These are phyloP conservation scores for Sechiopsis laciniata DNA, from an alignment of 306 rosid species.

Conservation along the genomic window DNA sequence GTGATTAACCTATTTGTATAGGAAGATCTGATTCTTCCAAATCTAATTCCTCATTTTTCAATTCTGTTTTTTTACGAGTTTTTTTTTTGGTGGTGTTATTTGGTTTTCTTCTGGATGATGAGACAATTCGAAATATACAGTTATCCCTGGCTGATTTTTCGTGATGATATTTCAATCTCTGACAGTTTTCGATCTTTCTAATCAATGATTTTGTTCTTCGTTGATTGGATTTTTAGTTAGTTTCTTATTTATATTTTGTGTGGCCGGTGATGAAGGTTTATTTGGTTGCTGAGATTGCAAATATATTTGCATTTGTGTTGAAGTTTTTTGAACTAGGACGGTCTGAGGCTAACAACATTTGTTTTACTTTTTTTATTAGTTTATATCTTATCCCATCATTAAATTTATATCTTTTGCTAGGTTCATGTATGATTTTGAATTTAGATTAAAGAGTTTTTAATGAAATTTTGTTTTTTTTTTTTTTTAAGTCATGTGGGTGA, in stretches of 20 bases:
- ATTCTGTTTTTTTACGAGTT: neutral
- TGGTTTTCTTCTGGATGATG: neutral
- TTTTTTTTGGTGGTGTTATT: neutral
- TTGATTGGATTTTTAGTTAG: neutral
- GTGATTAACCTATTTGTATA: constrained; percentile 38
- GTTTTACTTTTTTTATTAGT: neutral
- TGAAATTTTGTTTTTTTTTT: neutral
- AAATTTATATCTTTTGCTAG: neutral
- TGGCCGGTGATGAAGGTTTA: constrained; percentile 51
- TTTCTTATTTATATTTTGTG: neutral
- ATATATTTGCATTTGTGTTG: constrained; percentile 42
- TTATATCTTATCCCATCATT: too few species aligned
- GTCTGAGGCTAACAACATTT: constrained; percentile 60
- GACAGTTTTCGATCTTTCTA: neutral
- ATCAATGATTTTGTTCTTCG: neutral
- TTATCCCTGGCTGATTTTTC: constrained; percentile 18
- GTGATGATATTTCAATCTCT: constrained; percentile 23
- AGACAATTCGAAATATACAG: constrained; percentile 15
- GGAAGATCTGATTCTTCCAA: constrained; percentile 53
- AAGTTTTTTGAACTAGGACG: constrained; percentile 71
- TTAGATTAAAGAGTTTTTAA: neutral
- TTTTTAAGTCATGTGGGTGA: constrained; percentile 41
- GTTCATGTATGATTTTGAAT: too few species aligned
- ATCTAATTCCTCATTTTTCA: too few species aligned
- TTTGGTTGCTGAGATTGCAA: constrained; percentile 37